These are phyloP conservation scores for Saccharomycopsis sp. DNA, from an alignment of 805 yeast species.

Conservation along the genomic window DNA sequence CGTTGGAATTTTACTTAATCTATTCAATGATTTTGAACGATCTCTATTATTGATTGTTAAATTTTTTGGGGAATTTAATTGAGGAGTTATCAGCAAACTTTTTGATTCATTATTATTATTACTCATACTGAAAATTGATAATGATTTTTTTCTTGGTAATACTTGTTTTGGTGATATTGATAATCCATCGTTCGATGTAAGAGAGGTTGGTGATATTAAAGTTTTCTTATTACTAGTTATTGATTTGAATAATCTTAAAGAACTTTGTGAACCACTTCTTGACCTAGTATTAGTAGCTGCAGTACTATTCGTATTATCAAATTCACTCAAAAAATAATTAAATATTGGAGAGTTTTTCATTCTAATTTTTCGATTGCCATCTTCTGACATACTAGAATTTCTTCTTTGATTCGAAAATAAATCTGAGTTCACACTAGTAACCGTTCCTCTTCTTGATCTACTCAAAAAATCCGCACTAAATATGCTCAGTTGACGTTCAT, in stretches of 20 bases:
- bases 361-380: constrained; percentile 1
- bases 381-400: neutral
- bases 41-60: neutral
- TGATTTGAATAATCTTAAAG: neutral
- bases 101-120: no score
- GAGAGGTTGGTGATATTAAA: no score
- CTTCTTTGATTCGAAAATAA: no score
- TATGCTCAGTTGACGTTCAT: no score
- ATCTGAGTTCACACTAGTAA: constrained; percentile 3
- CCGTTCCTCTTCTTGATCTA: constrained; percentile 12
- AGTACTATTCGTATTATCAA: constrained; percentile 7
- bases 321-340: constrained; percentile 16
- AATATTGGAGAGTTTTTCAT: constrained; percentile 12
- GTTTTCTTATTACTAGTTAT: no score
- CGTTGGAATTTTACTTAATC: neutral
- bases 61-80: no score
- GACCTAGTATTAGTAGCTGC: neutral
- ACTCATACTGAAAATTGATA: no score
- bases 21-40: neutral
- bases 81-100: no score
- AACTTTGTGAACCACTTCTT: constrained; percentile 3
- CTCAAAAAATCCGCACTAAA: no score
- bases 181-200: no score
- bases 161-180: no score
- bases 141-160: no score